These are phyloP conservation scores for Galerina marginata DNA, from an alignment of 768 basidiomycete species.

Conservation along the genomic window DNA sequence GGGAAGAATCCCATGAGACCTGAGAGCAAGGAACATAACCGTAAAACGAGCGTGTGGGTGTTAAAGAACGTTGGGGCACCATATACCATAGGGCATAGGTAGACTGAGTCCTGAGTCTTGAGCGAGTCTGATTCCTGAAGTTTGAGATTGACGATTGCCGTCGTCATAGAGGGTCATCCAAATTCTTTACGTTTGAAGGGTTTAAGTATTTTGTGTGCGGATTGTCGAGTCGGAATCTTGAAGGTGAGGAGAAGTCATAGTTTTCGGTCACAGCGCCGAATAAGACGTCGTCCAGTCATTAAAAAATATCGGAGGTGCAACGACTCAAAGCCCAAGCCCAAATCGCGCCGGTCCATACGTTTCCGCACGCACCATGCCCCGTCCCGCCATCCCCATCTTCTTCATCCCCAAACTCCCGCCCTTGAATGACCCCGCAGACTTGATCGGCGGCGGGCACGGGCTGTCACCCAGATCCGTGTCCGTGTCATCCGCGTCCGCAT, in stretches of 20 bases:
- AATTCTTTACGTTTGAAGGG: not conserved
- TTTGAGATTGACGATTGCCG: not conserved
- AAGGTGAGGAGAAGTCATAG: not conserved
- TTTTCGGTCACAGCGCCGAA: not conserved
- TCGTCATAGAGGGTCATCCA: not conserved
- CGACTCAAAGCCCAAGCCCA: conserved; percentile 37
- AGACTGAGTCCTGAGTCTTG: no score
- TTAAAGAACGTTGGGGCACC: no score
- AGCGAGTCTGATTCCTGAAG: no score
- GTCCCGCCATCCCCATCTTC: conserved; percentile 33
- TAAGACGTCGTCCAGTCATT: not conserved
- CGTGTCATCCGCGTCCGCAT: conserved; percentile 75
- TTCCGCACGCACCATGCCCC: conserved; percentile 58
- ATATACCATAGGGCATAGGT: no score
- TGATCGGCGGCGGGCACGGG: conserved; percentile 84
- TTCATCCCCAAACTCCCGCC: conserved; percentile 56
- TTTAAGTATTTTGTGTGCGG: not conserved
- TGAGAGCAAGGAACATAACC: no score
- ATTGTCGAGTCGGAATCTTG: not conserved
- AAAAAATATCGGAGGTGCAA: not conserved
- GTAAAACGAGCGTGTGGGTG: no score
- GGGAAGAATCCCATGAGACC: no score
- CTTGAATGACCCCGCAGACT: conserved; percentile 53
- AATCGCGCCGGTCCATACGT: conserved; percentile 71
- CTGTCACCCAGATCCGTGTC: conserved; percentile 84